Base-by-base conservation (phyloP, 306 rosid species). In the Carpinus fangiana region DNA sequence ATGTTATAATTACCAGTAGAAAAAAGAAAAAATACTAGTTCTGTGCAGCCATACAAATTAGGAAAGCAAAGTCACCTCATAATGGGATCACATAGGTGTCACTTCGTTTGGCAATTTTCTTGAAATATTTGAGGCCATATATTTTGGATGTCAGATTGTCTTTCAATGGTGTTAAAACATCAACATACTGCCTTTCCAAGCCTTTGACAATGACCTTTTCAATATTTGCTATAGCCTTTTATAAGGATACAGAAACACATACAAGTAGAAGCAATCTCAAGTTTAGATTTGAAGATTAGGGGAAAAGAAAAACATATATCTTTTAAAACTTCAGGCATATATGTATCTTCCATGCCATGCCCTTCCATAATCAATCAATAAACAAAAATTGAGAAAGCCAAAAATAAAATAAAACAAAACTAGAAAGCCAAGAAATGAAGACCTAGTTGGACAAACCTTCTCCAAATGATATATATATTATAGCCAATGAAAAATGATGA, bases 121-220 rank as follows among this genome's bases (percentile, higher is more conserved):
- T 75, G 68, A 74, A 77, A 66, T 77, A 87, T 69, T 85, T 82
- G 57, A 71, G 73, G 76, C 88, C 88, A 65, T 76, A 73, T 53
- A 66, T 69, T 75, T 84, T 82, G 62, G 79, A 76, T 36, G 74
- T 61, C 71, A 81, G 47, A 73, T 68, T 78, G 34, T 81, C 84
- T 75, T 79, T 79, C 55, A n/a, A 28, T 3, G 77, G 82, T 8
- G 71, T 55, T 56, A 87, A 76, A 38, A 47, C 79, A 75, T n/a
- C n/a, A 6, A 59, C 78, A 70, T 78, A 76, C 48, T 64, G 78
- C 78, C n/a, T 79, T 18, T 85, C 86, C 62, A 82, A 16, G 50
- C 84, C 81, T 75, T 82, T 73, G 10, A 76, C 47, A n/a, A 70
- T 77, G 57, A 79, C 83, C 70, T 56, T 81, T 78, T 83, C 84